Percentiles rank a stretch among this genome's conserved stretches.
Conservation (phyloP, 768 basidiomycete species). For the Lentinus tigrinus region DNA sequence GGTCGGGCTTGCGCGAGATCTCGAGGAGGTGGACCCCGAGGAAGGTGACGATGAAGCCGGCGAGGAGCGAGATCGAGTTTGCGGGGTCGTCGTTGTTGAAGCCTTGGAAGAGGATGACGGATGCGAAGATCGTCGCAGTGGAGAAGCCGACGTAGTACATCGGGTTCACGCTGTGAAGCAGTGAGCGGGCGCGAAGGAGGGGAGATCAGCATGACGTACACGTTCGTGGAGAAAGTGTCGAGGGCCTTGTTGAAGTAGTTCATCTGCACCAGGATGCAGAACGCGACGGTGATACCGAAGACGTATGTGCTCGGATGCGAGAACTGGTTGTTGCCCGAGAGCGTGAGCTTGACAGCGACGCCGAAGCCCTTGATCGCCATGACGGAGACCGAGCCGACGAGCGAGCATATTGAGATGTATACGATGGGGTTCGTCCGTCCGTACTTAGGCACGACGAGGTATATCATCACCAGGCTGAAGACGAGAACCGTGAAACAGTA, state of each 20-base stretch:
- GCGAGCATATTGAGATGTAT: conserved; percentile 94
- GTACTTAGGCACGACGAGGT: conserved; percentile 76
- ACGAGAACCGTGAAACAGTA: conserved; percentile 87
- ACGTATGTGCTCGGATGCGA: conserved; percentile 95
- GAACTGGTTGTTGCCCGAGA: conserved; percentile 93
- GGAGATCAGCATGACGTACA: conserved; percentile 54
- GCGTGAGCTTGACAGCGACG: conserved; percentile 91
- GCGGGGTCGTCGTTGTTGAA: conserved; percentile 85
- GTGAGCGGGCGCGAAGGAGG: neutral
- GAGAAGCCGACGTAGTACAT: conserved; percentile 99
- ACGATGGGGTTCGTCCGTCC: conserved; percentile 88
- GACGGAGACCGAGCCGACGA: conserved; percentile 94
- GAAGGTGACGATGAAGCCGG: conserved; percentile 91
- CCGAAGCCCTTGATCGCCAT: conserved; percentile 99
- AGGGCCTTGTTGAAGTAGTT: conserved; percentile 98
- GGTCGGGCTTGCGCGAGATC: conserved; percentile 58
- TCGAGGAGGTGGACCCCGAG: conserved; percentile 96
- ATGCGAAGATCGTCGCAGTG: conserved; percentile 88
- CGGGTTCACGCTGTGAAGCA: conserved; percentile 76
- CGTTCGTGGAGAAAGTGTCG: conserved; percentile 95
- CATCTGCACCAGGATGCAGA: conserved; percentile 91
- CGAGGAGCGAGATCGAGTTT: conserved; percentile 83
- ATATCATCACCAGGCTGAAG: conserved; percentile 85
- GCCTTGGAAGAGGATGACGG: conserved; percentile 95
- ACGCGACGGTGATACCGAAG: conserved; percentile 77